A percentile compares a stretch with the other conserved stretches of the same genome.
These are phyloP conservation scores for Myotisia sp. DNA, from an alignment of 2,329 filamentous ascomycete species.

Conservation along the genomic window DNA sequence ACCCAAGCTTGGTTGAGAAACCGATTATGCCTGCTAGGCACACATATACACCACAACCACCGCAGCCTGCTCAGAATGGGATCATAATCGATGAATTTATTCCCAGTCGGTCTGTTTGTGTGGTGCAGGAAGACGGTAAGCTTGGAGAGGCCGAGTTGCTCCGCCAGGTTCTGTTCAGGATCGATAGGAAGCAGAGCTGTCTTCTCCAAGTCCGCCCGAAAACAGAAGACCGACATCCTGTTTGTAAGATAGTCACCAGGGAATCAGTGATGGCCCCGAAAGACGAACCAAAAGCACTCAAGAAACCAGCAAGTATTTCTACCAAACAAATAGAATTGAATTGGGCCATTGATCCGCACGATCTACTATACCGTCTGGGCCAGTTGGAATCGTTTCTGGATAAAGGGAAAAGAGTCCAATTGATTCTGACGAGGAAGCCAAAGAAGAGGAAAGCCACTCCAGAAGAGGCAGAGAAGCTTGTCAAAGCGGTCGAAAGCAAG, in stretches of 20 bases:
- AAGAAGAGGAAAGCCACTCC: conserved; percentile 44
- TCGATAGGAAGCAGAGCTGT: conserved; percentile 38
- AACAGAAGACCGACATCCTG: conserved; percentile 31
- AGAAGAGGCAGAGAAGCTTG: conserved; percentile 47
- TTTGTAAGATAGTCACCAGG: conserved; percentile 59
- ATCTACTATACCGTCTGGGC: conserved; percentile 57
- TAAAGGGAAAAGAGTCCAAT: conserved; percentile 62
- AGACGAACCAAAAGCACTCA: conserved; percentile 20
- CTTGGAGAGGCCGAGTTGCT: conserved; percentile 20
- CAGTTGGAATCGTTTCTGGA: conserved; percentile 54
- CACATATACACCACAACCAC: background rate
- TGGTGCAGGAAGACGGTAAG: conserved; percentile 12
- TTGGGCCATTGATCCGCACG: conserved; percentile 68
- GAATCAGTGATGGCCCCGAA: conserved; percentile 33
- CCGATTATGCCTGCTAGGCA: background rate
- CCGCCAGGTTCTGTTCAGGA: conserved; percentile 24
- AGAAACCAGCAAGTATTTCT: conserved; percentile 25
- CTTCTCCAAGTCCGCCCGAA: conserved; percentile 37
- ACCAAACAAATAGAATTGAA: conserved; percentile 75
- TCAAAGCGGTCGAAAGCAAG: conserved; percentile 38
- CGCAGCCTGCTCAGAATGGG: background rate
- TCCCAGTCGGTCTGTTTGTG: background rate
- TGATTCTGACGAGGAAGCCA: conserved; percentile 55
- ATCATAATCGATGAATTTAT: background rate
- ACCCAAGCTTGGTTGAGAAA: background rate